A percentile compares a stretch with the other conserved stretches of the same genome.
phyloP scores from a whole-genome alignment of 2,329 filamentous ascomycete species.

The Alternaria metachromatica region DNA sequence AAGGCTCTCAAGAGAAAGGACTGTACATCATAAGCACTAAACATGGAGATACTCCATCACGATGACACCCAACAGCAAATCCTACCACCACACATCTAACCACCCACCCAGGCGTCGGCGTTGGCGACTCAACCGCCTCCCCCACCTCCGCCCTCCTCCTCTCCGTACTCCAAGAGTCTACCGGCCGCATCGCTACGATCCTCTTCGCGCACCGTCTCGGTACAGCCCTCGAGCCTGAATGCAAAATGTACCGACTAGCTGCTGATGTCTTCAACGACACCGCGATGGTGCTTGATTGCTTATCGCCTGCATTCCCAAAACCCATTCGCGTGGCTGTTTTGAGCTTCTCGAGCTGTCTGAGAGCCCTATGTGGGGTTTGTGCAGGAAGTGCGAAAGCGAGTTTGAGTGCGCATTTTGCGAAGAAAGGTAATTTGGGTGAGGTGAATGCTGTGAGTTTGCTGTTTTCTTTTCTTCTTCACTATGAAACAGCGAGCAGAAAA shows the following conservation, averaged over 20 bases:
- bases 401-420: constrained; percentile 89
- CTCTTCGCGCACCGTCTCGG: constrained; percentile 83
- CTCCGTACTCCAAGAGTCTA: constrained; percentile 81
- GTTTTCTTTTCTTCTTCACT: not conserved
- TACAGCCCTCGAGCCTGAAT: constrained; percentile 84
- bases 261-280: constrained; percentile 89
- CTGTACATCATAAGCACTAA: not conserved
- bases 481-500: not conserved
- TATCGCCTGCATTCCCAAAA: constrained; percentile 75
- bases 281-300: constrained; percentile 83
- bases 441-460: constrained; percentile 73
- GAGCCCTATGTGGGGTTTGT: constrained; percentile 83
- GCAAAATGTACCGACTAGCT: constrained; percentile 85
- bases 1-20: not conserved
- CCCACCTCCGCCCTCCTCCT: constrained; percentile 83
- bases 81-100: not conserved
- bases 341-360: constrained; percentile 63
- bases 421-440: constrained; percentile 85
- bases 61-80: not conserved
- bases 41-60: not conserved
- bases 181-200: constrained; percentile 83
- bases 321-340: constrained; percentile 63
- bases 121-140: constrained; percentile 79
- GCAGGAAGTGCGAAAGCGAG: constrained; percentile 90
- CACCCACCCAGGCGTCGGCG: constrained; percentile 69